A percentile compares a stretch with the other conserved stretches of the same genome.
phyloP scores from a whole-genome alignment of 352 stramenopile species.

The Phytophthora ohioensis region DNA sequence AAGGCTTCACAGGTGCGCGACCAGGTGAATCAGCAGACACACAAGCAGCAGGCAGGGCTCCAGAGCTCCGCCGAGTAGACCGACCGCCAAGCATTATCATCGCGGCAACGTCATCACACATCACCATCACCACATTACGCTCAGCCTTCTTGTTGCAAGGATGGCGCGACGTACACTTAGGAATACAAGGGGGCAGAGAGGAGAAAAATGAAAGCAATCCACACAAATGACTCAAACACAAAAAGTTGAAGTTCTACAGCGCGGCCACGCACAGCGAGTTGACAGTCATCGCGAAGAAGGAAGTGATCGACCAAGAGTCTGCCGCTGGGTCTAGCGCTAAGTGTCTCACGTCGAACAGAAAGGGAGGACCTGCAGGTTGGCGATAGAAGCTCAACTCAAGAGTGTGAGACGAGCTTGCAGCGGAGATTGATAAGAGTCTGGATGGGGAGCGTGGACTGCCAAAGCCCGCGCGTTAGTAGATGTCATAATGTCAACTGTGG shows the following conservation, averaged over 20 bases:
- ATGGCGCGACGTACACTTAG: conserved; percentile 35
- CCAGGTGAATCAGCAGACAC: conserved; percentile 67
- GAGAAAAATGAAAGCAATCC: conserved; percentile 18
- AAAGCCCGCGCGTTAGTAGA: conserved; percentile 6
- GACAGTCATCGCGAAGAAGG: conserved; percentile 10
- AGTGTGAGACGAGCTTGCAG: background rate
- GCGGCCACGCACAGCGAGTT: background rate
- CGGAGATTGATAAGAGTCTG: too few species aligned
- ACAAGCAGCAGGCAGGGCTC: conserved; percentile 69
- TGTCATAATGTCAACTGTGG: conserved; percentile 19
- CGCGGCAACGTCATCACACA: conserved; percentile 18
- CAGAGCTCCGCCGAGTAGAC: conserved; percentile 79
- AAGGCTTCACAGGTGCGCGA: conserved; percentile 85
- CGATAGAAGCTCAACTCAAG: conserved; percentile 24
- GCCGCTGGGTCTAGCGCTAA: background rate
- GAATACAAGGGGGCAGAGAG: conserved; percentile 9
- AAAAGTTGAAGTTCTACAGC: conserved; percentile 8
- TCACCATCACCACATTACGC: conserved; percentile 27
- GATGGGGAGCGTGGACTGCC: background rate
- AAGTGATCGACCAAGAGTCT: conserved; percentile 11
- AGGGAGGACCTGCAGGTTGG: conserved; percentile 11
- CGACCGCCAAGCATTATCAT: conserved; percentile 17
- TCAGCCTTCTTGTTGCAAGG: conserved; percentile 18
- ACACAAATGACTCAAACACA: conserved; percentile 22
- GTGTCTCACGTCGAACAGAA: background rate